Percentiles rank a stretch among this genome's conserved stretches.
Conservation (phyloP, 768 basidiomycete genomes). For the Scleroderma citrinum region DNA sequence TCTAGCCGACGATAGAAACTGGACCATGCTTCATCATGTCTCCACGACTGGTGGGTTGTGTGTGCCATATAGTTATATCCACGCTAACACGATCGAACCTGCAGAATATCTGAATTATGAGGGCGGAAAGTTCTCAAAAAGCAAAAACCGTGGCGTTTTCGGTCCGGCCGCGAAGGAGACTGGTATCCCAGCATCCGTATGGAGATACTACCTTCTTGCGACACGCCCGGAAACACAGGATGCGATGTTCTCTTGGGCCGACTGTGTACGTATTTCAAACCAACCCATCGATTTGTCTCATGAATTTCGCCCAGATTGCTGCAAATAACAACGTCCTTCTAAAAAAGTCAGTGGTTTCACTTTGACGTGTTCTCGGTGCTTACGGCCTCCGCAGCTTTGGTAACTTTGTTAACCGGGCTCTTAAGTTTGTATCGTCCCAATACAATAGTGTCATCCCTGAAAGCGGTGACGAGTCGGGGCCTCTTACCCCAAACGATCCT, state of each 20-base stretch:
- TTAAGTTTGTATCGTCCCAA: slow-evolving; percentile 90
- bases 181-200: slow-evolving; percentile 88
- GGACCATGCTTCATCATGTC: slow-evolving; percentile 92
- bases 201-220: slow-evolving; percentile 93
- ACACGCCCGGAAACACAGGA: slow-evolving; percentile 82
- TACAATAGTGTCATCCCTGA: slow-evolving; percentile 48
- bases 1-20: slow-evolving; percentile 47
- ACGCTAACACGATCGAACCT: not conserved
- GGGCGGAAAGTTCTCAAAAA: slow-evolving; percentile 98
- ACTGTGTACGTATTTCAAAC: slow-evolving; percentile 56
- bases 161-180: slow-evolving; percentile 93
- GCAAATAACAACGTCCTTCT: slow-evolving; percentile 91
- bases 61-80: not conserved
- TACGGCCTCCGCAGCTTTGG: slow-evolving; percentile 58
- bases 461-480: slow-evolving; percentile 61
- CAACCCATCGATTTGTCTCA: not conserved
- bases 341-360: slow-evolving; percentile 63
- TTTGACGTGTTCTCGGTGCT: not conserved
- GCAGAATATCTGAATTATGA: slow-evolving; percentile 97
- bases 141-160: slow-evolving; percentile 93
- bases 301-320: slow-evolving; percentile 49
- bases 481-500: slow-evolving; percentile 60
- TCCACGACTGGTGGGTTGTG: slow-evolving; percentile 78
- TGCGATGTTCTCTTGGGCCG: too few species aligned
- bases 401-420: slow-evolving; percentile 91